These are phyloP conservation scores for Fusarium mexicanum DNA, from an alignment of 2,329 filamentous ascomycete genomes.

Conservation along the genomic window DNA sequence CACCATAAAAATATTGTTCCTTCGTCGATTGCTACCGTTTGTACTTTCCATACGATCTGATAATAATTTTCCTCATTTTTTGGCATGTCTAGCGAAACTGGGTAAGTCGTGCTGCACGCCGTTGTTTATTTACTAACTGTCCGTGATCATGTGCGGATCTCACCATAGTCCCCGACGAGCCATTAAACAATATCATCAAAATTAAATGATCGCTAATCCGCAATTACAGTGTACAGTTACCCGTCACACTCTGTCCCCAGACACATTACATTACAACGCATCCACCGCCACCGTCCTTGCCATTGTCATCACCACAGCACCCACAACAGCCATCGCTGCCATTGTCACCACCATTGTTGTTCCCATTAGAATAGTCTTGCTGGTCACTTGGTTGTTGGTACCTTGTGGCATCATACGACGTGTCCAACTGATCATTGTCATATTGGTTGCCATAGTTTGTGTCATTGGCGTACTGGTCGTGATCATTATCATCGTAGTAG, in stretches of 20 bases:
- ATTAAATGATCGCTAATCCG: background rate
- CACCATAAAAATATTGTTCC: background rate
- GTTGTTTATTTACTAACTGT: background rate
- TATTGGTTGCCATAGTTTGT: background rate
- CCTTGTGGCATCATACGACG: background rate
- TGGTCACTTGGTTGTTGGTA: background rate
- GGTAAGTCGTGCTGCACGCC: background rate
- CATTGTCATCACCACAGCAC: background rate
- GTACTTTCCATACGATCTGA: too few species aligned
- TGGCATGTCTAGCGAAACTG: accelerated
- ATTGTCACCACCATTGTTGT: background rate
- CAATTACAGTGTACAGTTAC: background rate
- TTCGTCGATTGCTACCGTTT: background rate
- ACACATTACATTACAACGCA: constrained; percentile 21
- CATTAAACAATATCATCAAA: too few species aligned
- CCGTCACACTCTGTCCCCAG: accelerated
- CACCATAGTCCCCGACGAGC: background rate
- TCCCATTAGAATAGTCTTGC: background rate
- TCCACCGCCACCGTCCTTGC: background rate
- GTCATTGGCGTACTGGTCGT: background rate
- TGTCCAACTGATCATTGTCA: background rate
- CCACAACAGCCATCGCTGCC: background rate
- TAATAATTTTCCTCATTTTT: background rate
- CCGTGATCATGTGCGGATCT: too few species aligned
- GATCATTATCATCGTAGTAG: background rate